A percentile compares a stretch with the other conserved stretches of the same genome.
phyloP scores from a whole-genome alignment of 2,329 filamentous ascomycete species.

The Xylariaceae sp. region DNA sequence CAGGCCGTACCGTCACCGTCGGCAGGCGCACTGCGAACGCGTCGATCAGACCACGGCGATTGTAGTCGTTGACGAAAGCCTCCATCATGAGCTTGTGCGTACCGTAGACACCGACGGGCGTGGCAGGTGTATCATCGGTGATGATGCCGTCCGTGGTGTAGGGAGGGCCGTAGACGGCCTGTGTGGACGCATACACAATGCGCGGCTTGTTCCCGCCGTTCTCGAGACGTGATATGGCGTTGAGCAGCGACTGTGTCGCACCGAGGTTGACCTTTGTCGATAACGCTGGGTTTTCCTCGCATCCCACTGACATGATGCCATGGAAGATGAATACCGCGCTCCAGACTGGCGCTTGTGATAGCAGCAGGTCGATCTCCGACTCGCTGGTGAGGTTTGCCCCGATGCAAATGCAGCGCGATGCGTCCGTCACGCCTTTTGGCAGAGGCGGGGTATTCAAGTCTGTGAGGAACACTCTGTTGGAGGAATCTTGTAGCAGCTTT shows the following conservation, averaged over 20 bases:
- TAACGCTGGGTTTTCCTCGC: neutral
- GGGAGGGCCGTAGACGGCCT: neutral
- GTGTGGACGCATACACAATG: neutral
- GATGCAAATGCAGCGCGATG: neutral
- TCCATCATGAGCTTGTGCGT: slow-evolving; percentile 61
- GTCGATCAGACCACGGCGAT: slow-evolving; percentile 52
- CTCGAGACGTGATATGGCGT: neutral
- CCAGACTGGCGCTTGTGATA: neutral
- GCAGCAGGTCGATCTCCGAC: neutral
- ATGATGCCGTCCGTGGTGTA: neutral
- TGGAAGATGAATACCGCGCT: neutral
- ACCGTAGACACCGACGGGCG: slow-evolving; percentile 40
- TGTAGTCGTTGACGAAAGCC: slow-evolving; percentile 50
- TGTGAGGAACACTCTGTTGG: neutral
- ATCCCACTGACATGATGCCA: neutral
- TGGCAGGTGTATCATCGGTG: neutral
- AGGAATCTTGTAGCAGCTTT: neutral
- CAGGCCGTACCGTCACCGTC: slow-evolving; percentile 58
- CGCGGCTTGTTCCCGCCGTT: neutral
- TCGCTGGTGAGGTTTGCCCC: neutral
- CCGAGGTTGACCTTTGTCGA: neutral
- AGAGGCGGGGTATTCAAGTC: neutral
- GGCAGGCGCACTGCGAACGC: slow-evolving; percentile 55
- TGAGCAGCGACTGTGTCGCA: neutral
- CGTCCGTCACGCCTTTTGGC: neutral